phyloP scores from a whole-genome alignment of 176 grass and related monocot species.

The Eleusine coracana region DNA sequence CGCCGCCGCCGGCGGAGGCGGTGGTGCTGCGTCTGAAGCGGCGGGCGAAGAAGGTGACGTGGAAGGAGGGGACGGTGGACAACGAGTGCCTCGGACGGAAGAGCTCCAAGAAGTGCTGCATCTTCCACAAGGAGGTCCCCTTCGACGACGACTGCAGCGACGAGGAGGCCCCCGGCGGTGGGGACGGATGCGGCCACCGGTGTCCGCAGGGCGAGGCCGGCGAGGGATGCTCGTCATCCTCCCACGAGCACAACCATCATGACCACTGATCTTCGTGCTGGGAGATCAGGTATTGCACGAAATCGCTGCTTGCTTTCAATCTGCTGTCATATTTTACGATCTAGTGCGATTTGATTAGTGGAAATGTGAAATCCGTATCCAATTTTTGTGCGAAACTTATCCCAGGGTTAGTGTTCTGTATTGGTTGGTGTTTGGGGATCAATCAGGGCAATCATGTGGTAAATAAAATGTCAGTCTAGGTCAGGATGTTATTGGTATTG shows the following conservation, averaged over 20 bases:
- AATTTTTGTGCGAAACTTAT: neutral
- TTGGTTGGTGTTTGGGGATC: neutral
- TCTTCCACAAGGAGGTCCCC: slow-evolving; percentile 92
- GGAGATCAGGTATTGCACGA: slow-evolving; percentile 2
- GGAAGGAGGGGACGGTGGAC: slow-evolving; percentile 96
- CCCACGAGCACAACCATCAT: slow-evolving; percentile 44
- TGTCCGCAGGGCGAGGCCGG: slow-evolving; percentile 25
- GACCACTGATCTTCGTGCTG: slow-evolving; percentile 30
- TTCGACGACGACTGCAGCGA: slow-evolving; percentile 97
- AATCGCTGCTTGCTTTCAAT: slow-evolving; percentile 4
- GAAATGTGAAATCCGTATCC: neutral
- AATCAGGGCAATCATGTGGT: neutral
- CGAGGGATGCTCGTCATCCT: slow-evolving; percentile 43
- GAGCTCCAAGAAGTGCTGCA: slow-evolving; percentile 97
- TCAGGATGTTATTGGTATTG: neutral
- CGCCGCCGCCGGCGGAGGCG: slow-evolving; percentile 42
- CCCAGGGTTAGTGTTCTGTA: neutral
- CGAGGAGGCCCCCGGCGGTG: slow-evolving; percentile 51
- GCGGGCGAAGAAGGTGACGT: slow-evolving; percentile 81
- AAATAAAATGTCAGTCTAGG: neutral
- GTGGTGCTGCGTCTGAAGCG: slow-evolving; percentile 77
- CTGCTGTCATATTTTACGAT: neutral
- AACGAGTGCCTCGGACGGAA: slow-evolving; percentile 93
- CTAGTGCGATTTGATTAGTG: slow-evolving; percentile 5
- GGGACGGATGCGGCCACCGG: neutral